phyloP scores from a whole-genome alignment of 352 stramenopile genomes.

The Hyaloperonospora brassicae region DNA sequence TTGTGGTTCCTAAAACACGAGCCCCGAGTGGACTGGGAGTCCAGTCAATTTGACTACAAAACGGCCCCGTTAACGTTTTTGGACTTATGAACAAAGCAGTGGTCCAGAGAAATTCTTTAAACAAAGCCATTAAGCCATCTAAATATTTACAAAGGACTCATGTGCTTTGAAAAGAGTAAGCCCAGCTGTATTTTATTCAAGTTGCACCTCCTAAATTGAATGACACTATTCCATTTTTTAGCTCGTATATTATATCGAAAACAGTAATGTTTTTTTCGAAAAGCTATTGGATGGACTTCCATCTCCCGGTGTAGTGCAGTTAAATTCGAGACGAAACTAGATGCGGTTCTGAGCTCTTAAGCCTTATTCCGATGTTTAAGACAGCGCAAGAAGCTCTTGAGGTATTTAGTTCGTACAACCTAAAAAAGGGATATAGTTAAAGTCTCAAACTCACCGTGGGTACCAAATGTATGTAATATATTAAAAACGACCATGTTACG shows the following conservation, averaged over 20 bases:
- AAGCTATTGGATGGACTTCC: background rate
- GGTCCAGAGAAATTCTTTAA: too few species aligned
- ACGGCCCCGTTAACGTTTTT: too few species aligned
- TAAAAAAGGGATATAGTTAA: slow-evolving; percentile 12
- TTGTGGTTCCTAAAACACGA: too few species aligned
- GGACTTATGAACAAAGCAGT: too few species aligned
- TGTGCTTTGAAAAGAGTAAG: background rate
- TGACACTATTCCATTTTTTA: too few species aligned
- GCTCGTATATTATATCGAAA: too few species aligned
- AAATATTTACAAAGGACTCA: too few species aligned
- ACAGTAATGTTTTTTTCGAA: background rate
- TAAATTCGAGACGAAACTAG: background rate
- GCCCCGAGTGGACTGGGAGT: too few species aligned
- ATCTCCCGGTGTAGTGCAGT: background rate
- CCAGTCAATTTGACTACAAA: too few species aligned
- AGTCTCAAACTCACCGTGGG: slow-evolving; percentile 6
- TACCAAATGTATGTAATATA: slow-evolving; percentile 15
- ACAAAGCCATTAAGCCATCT: too few species aligned
- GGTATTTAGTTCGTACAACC: slow-evolving; percentile 6
- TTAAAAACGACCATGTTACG: slow-evolving; percentile 1
- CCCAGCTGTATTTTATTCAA: background rate
- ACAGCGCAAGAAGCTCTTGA: slow-evolving; percentile 6
- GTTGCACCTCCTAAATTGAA: background rate
- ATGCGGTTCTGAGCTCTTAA: background rate
- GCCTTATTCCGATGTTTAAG: background rate